phyloP scores from a whole-genome alignment of 2,329 filamentous ascomycete genomes.

The Aschersonia sp. region DNA sequence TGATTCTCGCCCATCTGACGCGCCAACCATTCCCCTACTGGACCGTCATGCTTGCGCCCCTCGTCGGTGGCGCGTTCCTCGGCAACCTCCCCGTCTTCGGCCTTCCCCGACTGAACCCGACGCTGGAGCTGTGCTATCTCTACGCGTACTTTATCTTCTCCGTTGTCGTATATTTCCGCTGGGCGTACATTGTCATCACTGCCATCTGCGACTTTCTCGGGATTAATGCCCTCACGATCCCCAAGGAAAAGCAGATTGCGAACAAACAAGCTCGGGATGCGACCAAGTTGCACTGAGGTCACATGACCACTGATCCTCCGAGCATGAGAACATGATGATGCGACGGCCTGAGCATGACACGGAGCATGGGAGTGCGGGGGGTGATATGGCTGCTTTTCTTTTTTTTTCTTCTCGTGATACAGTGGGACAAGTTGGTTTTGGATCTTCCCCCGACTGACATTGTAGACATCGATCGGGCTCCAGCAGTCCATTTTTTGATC shows the following conservation, averaged over 20 bases:
- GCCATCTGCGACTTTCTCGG: constrained; percentile 85
- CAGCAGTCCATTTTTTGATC: too few relatives aligned
- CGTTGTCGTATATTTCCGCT: constrained; percentile 74
- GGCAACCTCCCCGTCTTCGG: constrained; percentile 72
- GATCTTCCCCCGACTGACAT: too few relatives aligned
- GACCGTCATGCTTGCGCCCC: constrained; percentile 79
- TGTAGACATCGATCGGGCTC: too few relatives aligned
- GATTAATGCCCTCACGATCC: constrained; percentile 90
- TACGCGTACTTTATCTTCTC: constrained; percentile 75
- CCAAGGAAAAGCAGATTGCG: constrained; percentile 41
- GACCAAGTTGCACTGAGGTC: constrained; percentile 17
- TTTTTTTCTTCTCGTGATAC: too few relatives aligned
- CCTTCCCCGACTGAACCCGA: constrained; percentile 48
- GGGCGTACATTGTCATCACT: constrained; percentile 81
- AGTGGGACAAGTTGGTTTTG: too few relatives aligned
- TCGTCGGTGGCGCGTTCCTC: constrained; percentile 71
- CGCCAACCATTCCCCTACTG: constrained; percentile 92
- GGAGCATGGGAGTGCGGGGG: too few relatives aligned
- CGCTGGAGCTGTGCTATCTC: constrained; percentile 65
- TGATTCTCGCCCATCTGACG: constrained; percentile 90
- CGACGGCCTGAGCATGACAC: too few relatives aligned
- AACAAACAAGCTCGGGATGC: constrained; percentile 29
- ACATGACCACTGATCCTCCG: background rate
- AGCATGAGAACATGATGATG: background rate
- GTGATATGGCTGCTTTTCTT: too few relatives aligned